Base-by-base conservation (phyloP, 1,284 basidiomycete species). In the Ustilago hordei region DNA sequence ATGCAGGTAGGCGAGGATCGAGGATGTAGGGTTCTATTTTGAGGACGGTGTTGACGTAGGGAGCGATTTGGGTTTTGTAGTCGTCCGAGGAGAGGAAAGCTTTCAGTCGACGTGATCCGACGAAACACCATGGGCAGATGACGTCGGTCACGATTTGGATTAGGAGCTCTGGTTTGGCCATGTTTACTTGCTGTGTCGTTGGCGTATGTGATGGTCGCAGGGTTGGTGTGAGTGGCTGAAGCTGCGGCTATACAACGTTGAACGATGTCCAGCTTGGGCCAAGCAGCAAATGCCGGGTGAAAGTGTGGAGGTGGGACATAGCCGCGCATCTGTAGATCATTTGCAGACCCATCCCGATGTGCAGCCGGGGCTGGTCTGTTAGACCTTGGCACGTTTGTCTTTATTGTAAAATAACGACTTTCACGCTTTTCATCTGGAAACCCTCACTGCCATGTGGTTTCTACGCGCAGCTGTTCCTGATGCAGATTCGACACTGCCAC, bases 81-180 rank as follows among this genome's bases (percentile, higher is more conserved):
- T 81, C 79, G 17, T 61, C 52, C 39, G 73, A 76, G 15, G 64
- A 47, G 31, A 80, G 64, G 28, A 77, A 78, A 5, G 61, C 61
- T 55, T 80, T 71, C 41, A 75, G 64, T 15, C 75, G 58, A 28
- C 67, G 63, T 28, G 75, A 69, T 3, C 76, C 76, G 9, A 79
- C 71, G 34, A 70, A 74, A 55, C 79, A 81, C 79, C 79, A 81
- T 8, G 79, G 79, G 53, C 79, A 81, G 60, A 72, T 73, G 48
- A 72, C 60, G 55, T 81, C 79, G 23, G 74, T 75, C 1, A 71
- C 68, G 0, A 79, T 47, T 43, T 81, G 64, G 17, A 81, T 32
- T 1, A 79, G 63, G 1, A 81, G 63, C 34, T 78, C 79, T 19
- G 73, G 77, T 54, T 77, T 81, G 61, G 36, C 64, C 77, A 71